Percentiles rank a stretch among this genome's conserved stretches.
phyloP scores from a whole-genome alignment of 2,329 filamentous ascomycete genomes.

The Microsporum ferrugineum region DNA sequence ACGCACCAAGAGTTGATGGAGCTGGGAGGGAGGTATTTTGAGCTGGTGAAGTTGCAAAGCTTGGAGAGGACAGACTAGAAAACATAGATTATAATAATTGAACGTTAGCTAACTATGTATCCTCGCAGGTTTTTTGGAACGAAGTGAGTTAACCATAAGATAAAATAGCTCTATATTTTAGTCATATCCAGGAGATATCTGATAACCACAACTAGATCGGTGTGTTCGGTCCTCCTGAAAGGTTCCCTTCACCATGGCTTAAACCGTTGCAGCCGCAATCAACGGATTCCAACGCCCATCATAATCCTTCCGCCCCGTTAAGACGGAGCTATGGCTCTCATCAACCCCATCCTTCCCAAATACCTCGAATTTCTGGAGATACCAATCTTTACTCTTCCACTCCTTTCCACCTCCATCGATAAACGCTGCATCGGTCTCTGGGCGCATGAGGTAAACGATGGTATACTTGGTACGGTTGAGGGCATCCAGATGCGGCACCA shows the following conservation, averaged over 20 bases:
- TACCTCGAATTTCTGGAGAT: not conserved
- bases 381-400: slow-evolving; percentile 13
- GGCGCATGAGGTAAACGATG: slow-evolving; percentile 18
- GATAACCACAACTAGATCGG: too few species aligned
- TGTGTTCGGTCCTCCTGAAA: too few species aligned
- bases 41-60: not conserved
- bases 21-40: not conserved
- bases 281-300: too few species aligned
- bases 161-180: too few species aligned
- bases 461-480: slow-evolving; percentile 14
- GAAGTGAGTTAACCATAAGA: too few species aligned
- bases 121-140: too few species aligned
- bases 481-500: slow-evolving; percentile 13
- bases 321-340: slow-evolving; percentile 79
- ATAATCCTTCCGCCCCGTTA: too few species aligned
- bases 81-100: too few species aligned
- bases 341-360: slow-evolving; percentile 41
- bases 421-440: slow-evolving; percentile 15
- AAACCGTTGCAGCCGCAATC: too few species aligned
- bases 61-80: not conserved
- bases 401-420: slow-evolving; percentile 7
- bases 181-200: too few species aligned
- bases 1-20: not conserved
- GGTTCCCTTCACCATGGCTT: too few species aligned
- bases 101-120: too few species aligned